Percentiles rank a stretch among this genome's conserved stretches.
Evolutionary conservation across 2,329 filamentous ascomycete genomes (phyloP).

Genomic region (Paraphoma sp.): DNA sequence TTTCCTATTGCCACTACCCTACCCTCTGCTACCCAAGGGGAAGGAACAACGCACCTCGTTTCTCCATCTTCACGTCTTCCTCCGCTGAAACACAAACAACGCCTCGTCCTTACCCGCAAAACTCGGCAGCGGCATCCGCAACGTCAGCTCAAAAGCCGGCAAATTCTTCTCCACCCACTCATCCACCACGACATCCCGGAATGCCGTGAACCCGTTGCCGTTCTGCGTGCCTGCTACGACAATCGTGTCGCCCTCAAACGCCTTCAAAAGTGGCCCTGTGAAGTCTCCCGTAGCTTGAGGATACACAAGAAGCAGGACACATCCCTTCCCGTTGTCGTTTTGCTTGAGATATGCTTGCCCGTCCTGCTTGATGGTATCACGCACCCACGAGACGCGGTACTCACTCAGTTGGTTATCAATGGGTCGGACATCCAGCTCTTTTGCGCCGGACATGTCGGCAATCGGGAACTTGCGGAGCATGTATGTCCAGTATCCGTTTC

Average conservation of each 20-base stretch:
- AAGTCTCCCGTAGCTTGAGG: conserved; percentile 73
- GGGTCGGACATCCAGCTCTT: conserved; percentile 63
- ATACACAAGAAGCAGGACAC: conserved; percentile 74
- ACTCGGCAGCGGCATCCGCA: conserved; percentile 73
- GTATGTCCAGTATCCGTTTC: conserved; percentile 78
- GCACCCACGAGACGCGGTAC: conserved; percentile 73
- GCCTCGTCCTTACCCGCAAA: conserved; percentile 81
- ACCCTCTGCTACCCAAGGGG: too few species aligned
- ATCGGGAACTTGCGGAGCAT: conserved; percentile 74
- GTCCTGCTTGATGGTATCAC: conserved; percentile 68
- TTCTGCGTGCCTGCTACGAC: conserved; percentile 80
- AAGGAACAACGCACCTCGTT: neutral
- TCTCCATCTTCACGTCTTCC: conserved; percentile 11
- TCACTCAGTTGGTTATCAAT: conserved; percentile 72
- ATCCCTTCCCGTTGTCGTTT: conserved; percentile 56
- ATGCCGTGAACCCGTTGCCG: conserved; percentile 75
- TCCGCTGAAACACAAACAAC: conserved; percentile 67
- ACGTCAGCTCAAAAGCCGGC: conserved; percentile 63
- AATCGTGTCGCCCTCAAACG: conserved; percentile 68
- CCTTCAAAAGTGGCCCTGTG: conserved; percentile 66
- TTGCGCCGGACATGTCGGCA: conserved; percentile 59
- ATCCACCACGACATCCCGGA: conserved; percentile 68
- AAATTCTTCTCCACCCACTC: conserved; percentile 69
- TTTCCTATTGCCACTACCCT: too few species aligned
- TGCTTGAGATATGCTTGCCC: conserved; percentile 64